phyloP scores from a whole-genome alignment of 2,329 filamentous ascomycete genomes.

The Fusarium haematococcum region DNA sequence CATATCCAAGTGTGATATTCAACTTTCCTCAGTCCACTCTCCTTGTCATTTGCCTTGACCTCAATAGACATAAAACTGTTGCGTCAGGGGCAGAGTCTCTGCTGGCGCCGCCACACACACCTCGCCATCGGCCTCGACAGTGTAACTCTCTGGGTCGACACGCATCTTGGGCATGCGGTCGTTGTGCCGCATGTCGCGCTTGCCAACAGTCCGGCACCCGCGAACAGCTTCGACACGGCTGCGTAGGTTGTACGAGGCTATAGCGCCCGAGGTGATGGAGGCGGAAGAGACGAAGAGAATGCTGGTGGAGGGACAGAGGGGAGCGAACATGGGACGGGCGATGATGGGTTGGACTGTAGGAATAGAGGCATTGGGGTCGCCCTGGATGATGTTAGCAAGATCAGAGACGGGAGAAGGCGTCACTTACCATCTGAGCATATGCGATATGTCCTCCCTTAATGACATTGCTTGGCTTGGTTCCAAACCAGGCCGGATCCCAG shows the following conservation, averaged over 20 bases:
- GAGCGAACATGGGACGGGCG: slow-evolving; percentile 87
- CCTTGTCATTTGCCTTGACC: background rate
- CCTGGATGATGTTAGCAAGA: slow-evolving; percentile 57
- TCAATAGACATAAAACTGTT: slow-evolving; percentile 82
- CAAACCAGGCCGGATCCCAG: slow-evolving; percentile 89
- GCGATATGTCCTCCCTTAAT: slow-evolving; percentile 91
- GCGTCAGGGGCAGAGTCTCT: slow-evolving; percentile 77
- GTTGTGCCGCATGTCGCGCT: slow-evolving; percentile 93
- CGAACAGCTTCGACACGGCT: slow-evolving; percentile 86
- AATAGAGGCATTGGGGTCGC: slow-evolving; percentile 85
- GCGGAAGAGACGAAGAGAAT: slow-evolving; percentile 86
- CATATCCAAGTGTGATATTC: background rate
- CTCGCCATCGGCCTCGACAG: slow-evolving; percentile 85
- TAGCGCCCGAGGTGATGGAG: slow-evolving; percentile 74
- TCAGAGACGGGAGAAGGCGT: background rate
- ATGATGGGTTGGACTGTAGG: slow-evolving; percentile 89
- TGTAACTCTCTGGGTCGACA: slow-evolving; percentile 92
- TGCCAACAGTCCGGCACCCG: slow-evolving; percentile 79
- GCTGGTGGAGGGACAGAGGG: slow-evolving; percentile 76
- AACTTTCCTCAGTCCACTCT: background rate
- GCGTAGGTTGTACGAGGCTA: slow-evolving; percentile 78
- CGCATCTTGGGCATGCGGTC: slow-evolving; percentile 85
- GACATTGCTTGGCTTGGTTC: slow-evolving; percentile 83
- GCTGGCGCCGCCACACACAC: slow-evolving; percentile 80
- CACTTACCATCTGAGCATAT: slow-evolving; percentile 82